Percentiles rank a stretch among this genome's conserved stretches.
phyloP scores from a whole-genome alignment of 805 yeast species.

The Hanseniaspora guilliermondii region DNA sequence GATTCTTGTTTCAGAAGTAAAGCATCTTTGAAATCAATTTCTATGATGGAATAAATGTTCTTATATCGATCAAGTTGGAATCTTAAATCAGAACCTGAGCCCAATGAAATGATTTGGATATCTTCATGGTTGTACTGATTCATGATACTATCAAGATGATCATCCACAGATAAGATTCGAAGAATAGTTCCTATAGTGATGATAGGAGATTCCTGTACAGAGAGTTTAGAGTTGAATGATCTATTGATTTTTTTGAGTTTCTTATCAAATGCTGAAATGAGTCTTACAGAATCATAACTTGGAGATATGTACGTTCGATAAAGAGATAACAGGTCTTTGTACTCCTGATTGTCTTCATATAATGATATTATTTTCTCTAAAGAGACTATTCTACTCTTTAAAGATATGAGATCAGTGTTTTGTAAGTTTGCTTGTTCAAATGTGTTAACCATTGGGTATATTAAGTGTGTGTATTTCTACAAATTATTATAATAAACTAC shows the following conservation, averaged over 20 bases:
- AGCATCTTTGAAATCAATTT: conserved; percentile 4
- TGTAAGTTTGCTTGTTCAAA: conserved; percentile 4
- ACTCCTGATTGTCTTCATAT: background rate
- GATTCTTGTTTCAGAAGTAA: background rate
- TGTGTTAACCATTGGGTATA: conserved; percentile 1
- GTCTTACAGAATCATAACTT: background rate
- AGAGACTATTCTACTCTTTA: conserved; percentile 1
- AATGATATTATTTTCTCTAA: background rate
- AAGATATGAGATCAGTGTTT: conserved; percentile 6
- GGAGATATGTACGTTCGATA: background rate
- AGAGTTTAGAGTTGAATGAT: background rate
- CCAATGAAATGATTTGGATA: conserved; percentile 4
- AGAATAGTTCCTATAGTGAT: conserved; percentile 10
- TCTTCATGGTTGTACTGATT: background rate
- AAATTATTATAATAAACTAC: background rate
- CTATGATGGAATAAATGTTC: background rate
- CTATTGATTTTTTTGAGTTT: conserved; percentile 2
- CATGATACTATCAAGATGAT: background rate
- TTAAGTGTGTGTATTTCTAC: background rate
- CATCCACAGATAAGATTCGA: conserved; percentile 3
- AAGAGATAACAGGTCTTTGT: background rate
- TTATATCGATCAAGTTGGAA: background rate
- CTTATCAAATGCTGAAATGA: conserved; percentile 1
- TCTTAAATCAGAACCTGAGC: conserved; percentile 11
- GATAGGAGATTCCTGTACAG: conserved; percentile 8